Evolutionary conservation across 352 stramenopile species (phyloP), one percentile per base, ranked within the genome.

Genomic region (Peronospora tabacina): DNA sequence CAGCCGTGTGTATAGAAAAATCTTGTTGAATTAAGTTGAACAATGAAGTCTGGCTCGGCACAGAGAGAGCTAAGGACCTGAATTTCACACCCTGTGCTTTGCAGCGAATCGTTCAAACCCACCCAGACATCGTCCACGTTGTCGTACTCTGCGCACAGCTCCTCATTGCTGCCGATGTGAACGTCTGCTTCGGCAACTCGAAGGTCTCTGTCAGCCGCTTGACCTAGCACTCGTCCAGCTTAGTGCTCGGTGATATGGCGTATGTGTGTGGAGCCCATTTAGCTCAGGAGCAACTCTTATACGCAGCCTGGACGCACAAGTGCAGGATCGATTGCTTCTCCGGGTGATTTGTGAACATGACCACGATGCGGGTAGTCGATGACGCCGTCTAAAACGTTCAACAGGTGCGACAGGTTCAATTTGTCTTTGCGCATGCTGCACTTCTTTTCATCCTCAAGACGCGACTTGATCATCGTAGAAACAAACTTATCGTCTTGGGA

Each of bases 321-420:
- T n/a, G n/a, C n/a, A n/a, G n/a, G n/a, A n/a, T n/a, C n/a, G n/a
- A n/a, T n/a, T n/a, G n/a, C n/a, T n/a, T n/a, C n/a, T n/a, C n/a
- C n/a, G n/a, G n/a, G n/a, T n/a, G n/a, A n/a, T n/a, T n/a, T n/a
- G n/a, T n/a, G n/a, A n/a, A n/a, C n/a, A n/a, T n/a, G n/a, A n/a
- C n/a, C n/a, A n/a, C n/a, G n/a, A n/a, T n/a, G n/a, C n/a, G n/a
- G n/a, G n/a, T n/a, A n/a, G n/a, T n/a, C n/a, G n/a, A n/a, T n/a
- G n/a, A 97, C 78, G 3, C 88, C 90, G 57, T 97, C 90, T 5
- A 97, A 61, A 1, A 94, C 85, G 42, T 97, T 96, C 0, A 96
- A 55, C 32, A 97, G 58, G 0, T 86, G 85, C 11, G 75, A 70
- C 6, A 96, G 61, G 37, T 82, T 93, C 15, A n/a, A 65, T 66